Conservation (phyloP, 768 basidiomycete species). For the Boletus rufocinnamomeus region DNA sequence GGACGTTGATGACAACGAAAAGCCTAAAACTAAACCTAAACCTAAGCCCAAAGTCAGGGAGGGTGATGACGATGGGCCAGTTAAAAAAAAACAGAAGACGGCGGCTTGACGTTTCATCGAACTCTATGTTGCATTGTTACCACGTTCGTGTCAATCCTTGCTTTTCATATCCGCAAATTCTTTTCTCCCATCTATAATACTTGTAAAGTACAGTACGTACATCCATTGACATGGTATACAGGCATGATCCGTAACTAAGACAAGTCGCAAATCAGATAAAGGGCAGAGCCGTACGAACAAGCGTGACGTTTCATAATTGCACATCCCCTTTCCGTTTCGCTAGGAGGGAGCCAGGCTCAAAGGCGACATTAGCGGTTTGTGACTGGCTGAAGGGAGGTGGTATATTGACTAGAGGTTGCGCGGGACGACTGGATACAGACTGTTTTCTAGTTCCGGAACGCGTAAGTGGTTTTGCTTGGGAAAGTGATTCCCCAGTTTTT, state of each 20-base stretch:
- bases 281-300: not conserved
- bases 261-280: slow-evolving; percentile 9
- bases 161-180: slow-evolving; percentile 1
- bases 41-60: slow-evolving; percentile 39
- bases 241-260: slow-evolving; percentile 9
- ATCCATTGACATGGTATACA: slow-evolving; percentile 20
- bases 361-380: slow-evolving; percentile 45
- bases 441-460: slow-evolving; percentile 41
- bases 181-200: slow-evolving; percentile 17
- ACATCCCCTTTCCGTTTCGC: slow-evolving; percentile 48
- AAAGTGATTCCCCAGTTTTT: slow-evolving; percentile 24
- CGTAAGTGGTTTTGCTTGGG: slow-evolving; percentile 37
- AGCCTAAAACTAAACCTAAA: slow-evolving; percentile 45
- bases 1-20: slow-evolving; percentile 48
- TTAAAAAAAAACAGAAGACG: slow-evolving; percentile 77
- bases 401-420: slow-evolving; percentile 53
- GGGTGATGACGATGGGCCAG: slow-evolving; percentile 51
- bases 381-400: slow-evolving; percentile 41
- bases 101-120: slow-evolving; percentile 30
- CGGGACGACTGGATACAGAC: slow-evolving; percentile 36
- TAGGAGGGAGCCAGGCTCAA: slow-evolving; percentile 77
- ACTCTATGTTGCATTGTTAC: not conserved
- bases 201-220: slow-evolving; percentile 28
- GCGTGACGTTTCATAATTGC: slow-evolving; percentile 3
- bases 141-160: not conserved